phyloP scores from a whole-genome alignment of 2,329 filamentous ascomycete genomes.

The Claviceps pazoutovae region DNA sequence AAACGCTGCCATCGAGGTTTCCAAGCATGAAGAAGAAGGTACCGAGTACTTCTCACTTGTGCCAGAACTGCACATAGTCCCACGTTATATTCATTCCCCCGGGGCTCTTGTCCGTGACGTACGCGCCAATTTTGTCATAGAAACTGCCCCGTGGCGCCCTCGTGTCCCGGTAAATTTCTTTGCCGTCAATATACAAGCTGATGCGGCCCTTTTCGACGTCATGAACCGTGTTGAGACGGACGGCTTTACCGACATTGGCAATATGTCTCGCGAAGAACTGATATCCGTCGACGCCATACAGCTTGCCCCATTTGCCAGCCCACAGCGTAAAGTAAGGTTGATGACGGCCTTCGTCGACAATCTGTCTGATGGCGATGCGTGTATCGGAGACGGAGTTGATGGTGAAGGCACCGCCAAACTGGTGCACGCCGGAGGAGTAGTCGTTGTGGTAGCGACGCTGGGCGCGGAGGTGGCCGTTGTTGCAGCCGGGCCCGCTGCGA shows the following conservation, averaged over 20 bases:
- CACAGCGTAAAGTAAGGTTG: constrained; percentile 11
- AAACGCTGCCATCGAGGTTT: neutral
- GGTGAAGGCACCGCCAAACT: constrained; percentile 13
- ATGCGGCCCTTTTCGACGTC: constrained; percentile 8
- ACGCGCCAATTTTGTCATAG: constrained; percentile 15
- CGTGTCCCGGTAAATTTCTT: constrained; percentile 8
- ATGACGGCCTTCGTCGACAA: constrained; percentile 11
- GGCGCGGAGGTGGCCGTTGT: constrained; percentile 12
- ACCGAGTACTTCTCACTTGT: neutral
- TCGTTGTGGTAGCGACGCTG: constrained; percentile 11
- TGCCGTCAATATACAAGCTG: constrained; percentile 14
- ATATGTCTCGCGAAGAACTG: constrained; percentile 8
- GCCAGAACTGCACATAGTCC: constrained; percentile 11
- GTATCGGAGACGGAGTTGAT: constrained; percentile 12
- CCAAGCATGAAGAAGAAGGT: neutral
- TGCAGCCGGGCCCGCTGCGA: constrained; percentile 10
- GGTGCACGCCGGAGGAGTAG: constrained; percentile 10
- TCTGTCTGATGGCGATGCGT: constrained; percentile 13
- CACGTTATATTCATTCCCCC: constrained; percentile 11
- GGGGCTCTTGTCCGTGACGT: constrained; percentile 11
- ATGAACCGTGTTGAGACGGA: constrained; percentile 14
- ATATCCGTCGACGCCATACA: constrained; percentile 12
- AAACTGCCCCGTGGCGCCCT: constrained; percentile 12
- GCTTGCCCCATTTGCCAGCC: constrained; percentile 7
- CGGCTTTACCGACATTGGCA: constrained; percentile 9